Evolutionary conservation across 1,284 basidiomycete species (phyloP).

Genomic region (Bondarzewia mesenterica): DNA sequence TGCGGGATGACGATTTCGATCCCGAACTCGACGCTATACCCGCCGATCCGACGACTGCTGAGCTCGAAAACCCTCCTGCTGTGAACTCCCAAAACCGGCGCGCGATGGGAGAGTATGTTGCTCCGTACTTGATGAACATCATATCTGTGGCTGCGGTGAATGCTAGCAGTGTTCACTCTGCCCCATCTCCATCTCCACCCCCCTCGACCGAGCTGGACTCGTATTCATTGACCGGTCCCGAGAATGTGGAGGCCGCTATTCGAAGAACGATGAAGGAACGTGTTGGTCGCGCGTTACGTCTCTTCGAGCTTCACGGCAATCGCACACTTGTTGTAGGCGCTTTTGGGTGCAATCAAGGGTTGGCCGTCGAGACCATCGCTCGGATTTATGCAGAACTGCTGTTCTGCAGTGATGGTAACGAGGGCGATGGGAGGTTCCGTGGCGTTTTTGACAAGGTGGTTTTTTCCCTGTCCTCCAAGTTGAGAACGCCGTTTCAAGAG

Average conservation of each 20-base stretch:
- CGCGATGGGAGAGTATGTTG: slow-evolving; percentile 24
- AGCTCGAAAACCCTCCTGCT: slow-evolving; percentile 10
- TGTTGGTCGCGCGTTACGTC: slow-evolving; percentile 33
- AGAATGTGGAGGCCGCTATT: slow-evolving; percentile 30
- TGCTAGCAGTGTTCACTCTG: slow-evolving; percentile 32
- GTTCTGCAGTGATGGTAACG: slow-evolving; percentile 23
- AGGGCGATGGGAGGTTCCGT: slow-evolving; percentile 26
- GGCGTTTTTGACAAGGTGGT: slow-evolving; percentile 35
- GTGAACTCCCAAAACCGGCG: slow-evolving; percentile 10
- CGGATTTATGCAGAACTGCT: slow-evolving; percentile 51
- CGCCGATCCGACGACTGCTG: slow-evolving; percentile 18
- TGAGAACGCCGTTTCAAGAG: slow-evolving; percentile 28
- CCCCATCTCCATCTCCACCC: slow-evolving; percentile 25
- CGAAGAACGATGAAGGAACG: slow-evolving; percentile 30
- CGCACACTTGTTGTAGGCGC: slow-evolving; percentile 36
- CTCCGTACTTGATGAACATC: slow-evolving; percentile 36
- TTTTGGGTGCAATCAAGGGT: slow-evolving; percentile 34
- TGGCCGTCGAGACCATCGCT: slow-evolving; percentile 39
- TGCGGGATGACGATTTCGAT: slow-evolving; percentile 10
- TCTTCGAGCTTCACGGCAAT: slow-evolving; percentile 38
- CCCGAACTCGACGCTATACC: slow-evolving; percentile 12
- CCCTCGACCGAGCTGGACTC: not conserved
- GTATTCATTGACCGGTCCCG: not conserved
- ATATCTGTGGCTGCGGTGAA: slow-evolving; percentile 39
- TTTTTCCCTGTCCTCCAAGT: slow-evolving; percentile 35